Conservation (phyloP, 192 early-diverging fungal species). For the Podila verticillata region DNA sequence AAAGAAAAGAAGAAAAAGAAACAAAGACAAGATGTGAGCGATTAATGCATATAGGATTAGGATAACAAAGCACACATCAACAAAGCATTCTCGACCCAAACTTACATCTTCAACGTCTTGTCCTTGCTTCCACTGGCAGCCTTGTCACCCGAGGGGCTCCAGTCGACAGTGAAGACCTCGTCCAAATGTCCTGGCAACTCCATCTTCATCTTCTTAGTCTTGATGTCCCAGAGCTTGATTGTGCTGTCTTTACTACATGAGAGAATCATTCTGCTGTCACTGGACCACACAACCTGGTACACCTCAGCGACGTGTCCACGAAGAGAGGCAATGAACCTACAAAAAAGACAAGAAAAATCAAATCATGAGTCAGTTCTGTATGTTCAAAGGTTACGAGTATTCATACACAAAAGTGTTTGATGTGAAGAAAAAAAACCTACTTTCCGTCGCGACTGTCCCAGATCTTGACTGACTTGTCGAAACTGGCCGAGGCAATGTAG, state of each 20-base stretch:
- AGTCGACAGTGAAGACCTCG: conserved; percentile 95
- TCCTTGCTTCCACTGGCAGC: conserved; percentile 96
- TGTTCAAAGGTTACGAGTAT: no score
- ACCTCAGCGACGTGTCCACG: conserved; percentile 96
- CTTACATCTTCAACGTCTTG: conserved; percentile 87
- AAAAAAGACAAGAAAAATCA: background rate
- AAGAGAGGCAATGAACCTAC: conserved; percentile 84
- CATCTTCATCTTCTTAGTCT: conserved; percentile 88
- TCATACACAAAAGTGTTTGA: background rate
- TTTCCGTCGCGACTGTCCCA: conserved; percentile 93
- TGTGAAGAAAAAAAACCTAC: conserved; percentile 23
- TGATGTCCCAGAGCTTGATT: conserved; percentile 93
- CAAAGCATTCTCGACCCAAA: background rate
- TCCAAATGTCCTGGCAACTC: conserved; percentile 97
- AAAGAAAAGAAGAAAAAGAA: background rate
- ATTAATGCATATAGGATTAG: background rate
- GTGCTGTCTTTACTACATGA: conserved; percentile 93
- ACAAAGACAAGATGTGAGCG: conserved; percentile 3
- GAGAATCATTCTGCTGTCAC: conserved; percentile 91
- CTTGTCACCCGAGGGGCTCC: conserved; percentile 91
- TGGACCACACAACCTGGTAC: conserved; percentile 95
- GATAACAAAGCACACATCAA: background rate
- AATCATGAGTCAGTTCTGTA: no score
- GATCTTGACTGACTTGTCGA: conserved; percentile 97
- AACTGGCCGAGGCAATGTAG: conserved; percentile 89